Conservation (phyloP, 2,329 filamentous ascomycete genomes). For the Conoideocrella luteorostrata region DNA sequence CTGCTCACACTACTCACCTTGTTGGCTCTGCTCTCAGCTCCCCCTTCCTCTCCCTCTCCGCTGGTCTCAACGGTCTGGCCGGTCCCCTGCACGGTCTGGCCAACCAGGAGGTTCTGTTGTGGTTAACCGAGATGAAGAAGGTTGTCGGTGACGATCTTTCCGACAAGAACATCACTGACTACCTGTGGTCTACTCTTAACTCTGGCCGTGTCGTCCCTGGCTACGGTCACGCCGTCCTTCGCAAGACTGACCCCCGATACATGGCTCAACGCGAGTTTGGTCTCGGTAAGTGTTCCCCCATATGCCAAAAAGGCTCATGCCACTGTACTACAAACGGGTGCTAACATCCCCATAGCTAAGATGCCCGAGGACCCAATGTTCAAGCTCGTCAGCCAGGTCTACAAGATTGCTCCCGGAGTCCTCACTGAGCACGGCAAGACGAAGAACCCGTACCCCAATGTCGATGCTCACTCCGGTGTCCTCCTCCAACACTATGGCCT, state of each 20-base stretch:
- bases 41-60: slow-evolving; percentile 91
- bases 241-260: slow-evolving; percentile 99
- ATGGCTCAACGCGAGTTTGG: slow-evolving; percentile 97
- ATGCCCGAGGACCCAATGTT: slow-evolving; percentile 98
- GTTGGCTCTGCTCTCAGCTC: slow-evolving; percentile 96
- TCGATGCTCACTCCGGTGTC: slow-evolving; percentile 97
- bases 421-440: slow-evolving; percentile 99
- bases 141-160: slow-evolving; percentile 86
- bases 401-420: slow-evolving; percentile 98
- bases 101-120: slow-evolving; percentile 99
- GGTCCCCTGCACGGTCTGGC: slow-evolving; percentile 97
- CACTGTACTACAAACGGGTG: slow-evolving; percentile 2
- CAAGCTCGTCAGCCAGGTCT: slow-evolving; percentile 99
- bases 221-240: slow-evolving; percentile 97
- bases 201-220: slow-evolving; percentile 91
- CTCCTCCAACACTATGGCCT: slow-evolving; percentile 99
- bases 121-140: slow-evolving; percentile 99
- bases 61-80: slow-evolving; percentile 95
- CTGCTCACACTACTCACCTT: slow-evolving; percentile 96
- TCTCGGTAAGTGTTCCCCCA: slow-evolving; percentile 40
- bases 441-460: slow-evolving; percentile 99
- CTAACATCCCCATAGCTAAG: slow-evolving; percentile 50
- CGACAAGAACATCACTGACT: slow-evolving; percentile 95
- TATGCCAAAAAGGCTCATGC: background rate
- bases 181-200: slow-evolving; percentile 98